These are phyloP conservation scores for Phytophthora pseudosyringae DNA, from an alignment of 352 stramenopile species.

Conservation along the genomic window DNA sequence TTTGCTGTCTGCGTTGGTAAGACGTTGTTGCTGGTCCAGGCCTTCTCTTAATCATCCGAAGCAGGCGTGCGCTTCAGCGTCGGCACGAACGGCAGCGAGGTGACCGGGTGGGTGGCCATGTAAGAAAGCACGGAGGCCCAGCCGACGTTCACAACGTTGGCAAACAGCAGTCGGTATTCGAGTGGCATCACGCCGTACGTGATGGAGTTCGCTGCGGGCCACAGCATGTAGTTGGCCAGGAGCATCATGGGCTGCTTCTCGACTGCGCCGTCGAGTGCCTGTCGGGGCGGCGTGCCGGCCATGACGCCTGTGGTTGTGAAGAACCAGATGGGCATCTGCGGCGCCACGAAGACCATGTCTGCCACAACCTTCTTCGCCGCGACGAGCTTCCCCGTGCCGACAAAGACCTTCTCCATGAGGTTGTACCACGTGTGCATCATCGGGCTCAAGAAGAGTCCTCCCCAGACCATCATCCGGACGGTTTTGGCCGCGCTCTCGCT, in stretches of 20 bases:
- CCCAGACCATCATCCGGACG: slow-evolving; percentile 79
- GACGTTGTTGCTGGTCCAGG: neutral
- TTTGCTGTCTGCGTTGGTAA: no score
- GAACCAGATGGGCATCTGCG: slow-evolving; percentile 38
- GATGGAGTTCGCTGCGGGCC: slow-evolving; percentile 39
- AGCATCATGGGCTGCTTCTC: slow-evolving; percentile 35
- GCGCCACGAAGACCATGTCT: slow-evolving; percentile 40
- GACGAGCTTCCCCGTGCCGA: slow-evolving; percentile 28
- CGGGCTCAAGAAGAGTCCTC: slow-evolving; percentile 72
- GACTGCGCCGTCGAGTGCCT: slow-evolving; percentile 27
- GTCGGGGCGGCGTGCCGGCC: slow-evolving; percentile 20
- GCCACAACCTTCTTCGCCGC: slow-evolving; percentile 39
- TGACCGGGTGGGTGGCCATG: slow-evolving; percentile 25
- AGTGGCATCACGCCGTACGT: slow-evolving; percentile 42
- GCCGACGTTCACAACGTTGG: slow-evolving; percentile 38
- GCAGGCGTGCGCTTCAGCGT: neutral
- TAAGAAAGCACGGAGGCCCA: slow-evolving; percentile 40
- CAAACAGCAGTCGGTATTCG: slow-evolving; percentile 36
- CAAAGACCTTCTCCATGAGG: slow-evolving; percentile 63
- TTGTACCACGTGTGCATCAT: slow-evolving; percentile 92
- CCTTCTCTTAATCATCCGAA: neutral
- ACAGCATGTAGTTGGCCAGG: slow-evolving; percentile 45
- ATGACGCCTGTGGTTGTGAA: slow-evolving; percentile 38
- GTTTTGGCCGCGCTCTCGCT: slow-evolving; percentile 33
- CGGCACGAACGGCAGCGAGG: slow-evolving; percentile 5